phyloP scores from a whole-genome alignment of 257 asterid genomes.

The Lycium barbarum region DNA sequence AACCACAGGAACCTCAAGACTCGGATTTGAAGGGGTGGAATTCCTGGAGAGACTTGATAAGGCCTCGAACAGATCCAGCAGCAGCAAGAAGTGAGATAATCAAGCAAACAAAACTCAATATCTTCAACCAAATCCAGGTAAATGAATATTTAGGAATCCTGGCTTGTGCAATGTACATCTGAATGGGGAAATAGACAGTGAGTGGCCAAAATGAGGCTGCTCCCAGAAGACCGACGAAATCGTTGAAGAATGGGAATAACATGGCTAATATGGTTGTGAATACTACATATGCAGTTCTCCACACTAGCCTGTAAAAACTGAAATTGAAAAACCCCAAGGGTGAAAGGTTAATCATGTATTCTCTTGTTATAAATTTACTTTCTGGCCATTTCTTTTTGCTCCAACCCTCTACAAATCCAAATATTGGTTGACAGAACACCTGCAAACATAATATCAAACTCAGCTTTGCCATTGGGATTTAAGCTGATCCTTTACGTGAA shows the following conservation, averaged over 20 bases:
- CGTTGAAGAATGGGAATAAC: constrained; percentile 77
- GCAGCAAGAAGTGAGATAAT: constrained; percentile 62
- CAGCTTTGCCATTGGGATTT: neutral
- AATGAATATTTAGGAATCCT: constrained; percentile 44
- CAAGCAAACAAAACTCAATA: constrained; percentile 53
- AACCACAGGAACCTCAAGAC: constrained; percentile 38
- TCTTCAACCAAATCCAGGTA: constrained; percentile 56
- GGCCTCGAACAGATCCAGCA: constrained; percentile 68
- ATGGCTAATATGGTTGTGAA: constrained; percentile 57
- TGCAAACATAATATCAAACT: constrained; percentile 31
- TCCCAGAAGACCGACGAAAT: constrained; percentile 69
- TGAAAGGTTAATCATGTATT: constrained; percentile 35
- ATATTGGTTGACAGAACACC: constrained; percentile 71
- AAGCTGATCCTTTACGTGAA: neutral
- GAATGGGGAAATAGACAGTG: constrained; percentile 65
- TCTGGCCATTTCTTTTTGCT: constrained; percentile 47
- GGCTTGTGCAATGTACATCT: constrained; percentile 56
- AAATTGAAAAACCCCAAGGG: constrained; percentile 38
- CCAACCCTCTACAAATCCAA: constrained; percentile 55
- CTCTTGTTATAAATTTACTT: constrained; percentile 40
- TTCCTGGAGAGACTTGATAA: constrained; percentile 41
- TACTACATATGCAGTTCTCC: constrained; percentile 67
- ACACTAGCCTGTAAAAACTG: constrained; percentile 54
- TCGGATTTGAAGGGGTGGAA: constrained; percentile 48
- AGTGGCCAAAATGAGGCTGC: constrained; percentile 73